Base-by-base conservation (phyloP, 139 green algal species). In the Chlamydomonas asymmetrica region DNA sequence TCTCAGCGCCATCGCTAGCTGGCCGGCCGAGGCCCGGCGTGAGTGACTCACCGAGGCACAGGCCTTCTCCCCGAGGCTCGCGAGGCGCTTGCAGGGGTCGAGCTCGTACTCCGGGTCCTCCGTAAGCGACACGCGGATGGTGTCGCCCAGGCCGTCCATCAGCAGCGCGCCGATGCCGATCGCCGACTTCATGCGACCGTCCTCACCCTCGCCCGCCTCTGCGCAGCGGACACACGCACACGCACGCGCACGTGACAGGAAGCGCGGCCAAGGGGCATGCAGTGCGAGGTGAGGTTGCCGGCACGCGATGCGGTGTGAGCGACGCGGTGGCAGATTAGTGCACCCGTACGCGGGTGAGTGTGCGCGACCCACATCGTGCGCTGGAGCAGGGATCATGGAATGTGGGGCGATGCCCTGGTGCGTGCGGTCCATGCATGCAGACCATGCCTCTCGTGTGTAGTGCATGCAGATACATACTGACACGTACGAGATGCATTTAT, bases 101-200 rank as follows among this genome's bases (percentile, higher is more conserved):
- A 99, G 97, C 89, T 99, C 96, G 52, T 91, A 91, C 85, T 98
- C 93, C 5, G 96, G 95, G 73, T 97, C 95, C 84, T 99, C 96
- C 4, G 81, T 87, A 25, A 96, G 72, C 0, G 89, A 95, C 13
- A 99, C 95, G 65, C 96, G 88, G 83, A 99, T 98, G 75, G 96
- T 99, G 88, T 99, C 96, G 56, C 96, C 96, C 67, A 99, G 88
- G 31, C 96, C 96, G 74, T 99, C 96, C 92, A 98, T 94, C 16
- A 99, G 90, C 75, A 99, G 89, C 0, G 95, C 88, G 59, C 96
- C 96, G 59, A 99, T 99, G 79, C 96, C 96, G 62, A 99, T 98
- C 71, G 96, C 94, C 27, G 80, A 93, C 93, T 99, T 99, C 94
- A 99, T 98, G 76, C 96, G 90, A 0, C 96, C 96, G 68, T 99